These are phyloP conservation scores for Athelia sp. DNA, from an alignment of 1,284 basidiomycete species.

Conservation along the genomic window DNA sequence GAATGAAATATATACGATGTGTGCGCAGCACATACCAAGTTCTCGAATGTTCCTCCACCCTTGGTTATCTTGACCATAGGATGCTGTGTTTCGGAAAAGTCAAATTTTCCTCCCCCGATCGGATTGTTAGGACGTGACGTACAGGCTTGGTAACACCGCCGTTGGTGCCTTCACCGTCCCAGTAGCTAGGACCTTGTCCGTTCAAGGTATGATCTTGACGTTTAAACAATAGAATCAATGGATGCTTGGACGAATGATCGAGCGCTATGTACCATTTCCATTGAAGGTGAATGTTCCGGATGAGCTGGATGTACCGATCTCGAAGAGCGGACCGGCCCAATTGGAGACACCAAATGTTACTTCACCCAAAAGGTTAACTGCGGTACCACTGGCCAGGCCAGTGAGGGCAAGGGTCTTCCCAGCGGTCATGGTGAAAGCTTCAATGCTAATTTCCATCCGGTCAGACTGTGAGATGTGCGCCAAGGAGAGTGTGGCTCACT, in stretches of 20 bases:
- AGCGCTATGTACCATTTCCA: slow-evolving; percentile 1
- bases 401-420: neutral
- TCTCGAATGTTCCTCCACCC: slow-evolving; percentile 2
- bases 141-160: slow-evolving; percentile 10
- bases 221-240: too few relatives aligned
- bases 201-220: neutral
- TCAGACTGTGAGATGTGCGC: neutral
- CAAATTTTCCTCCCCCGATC: neutral
- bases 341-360: neutral
- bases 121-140: neutral
- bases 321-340: slow-evolving; percentile 1
- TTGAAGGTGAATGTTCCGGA: slow-evolving; percentile 3
- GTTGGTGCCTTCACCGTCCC: slow-evolving; percentile 12
- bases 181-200: slow-evolving; percentile 14
- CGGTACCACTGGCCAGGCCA: slow-evolving; percentile 1
- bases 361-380: slow-evolving; percentile 2
- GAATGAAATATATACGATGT: neutral
- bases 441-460: neutral
- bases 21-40: neutral
- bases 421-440: slow-evolving; percentile 4
- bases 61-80: slow-evolving; percentile 3
- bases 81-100: neutral
- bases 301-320: slow-evolving; percentile 1
- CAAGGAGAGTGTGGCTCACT: neutral
- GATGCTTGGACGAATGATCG: too few relatives aligned